These are phyloP conservation scores for Diaporthe ilicicola DNA, from an alignment of 2,329 filamentous ascomycete species.

Conservation along the genomic window DNA sequence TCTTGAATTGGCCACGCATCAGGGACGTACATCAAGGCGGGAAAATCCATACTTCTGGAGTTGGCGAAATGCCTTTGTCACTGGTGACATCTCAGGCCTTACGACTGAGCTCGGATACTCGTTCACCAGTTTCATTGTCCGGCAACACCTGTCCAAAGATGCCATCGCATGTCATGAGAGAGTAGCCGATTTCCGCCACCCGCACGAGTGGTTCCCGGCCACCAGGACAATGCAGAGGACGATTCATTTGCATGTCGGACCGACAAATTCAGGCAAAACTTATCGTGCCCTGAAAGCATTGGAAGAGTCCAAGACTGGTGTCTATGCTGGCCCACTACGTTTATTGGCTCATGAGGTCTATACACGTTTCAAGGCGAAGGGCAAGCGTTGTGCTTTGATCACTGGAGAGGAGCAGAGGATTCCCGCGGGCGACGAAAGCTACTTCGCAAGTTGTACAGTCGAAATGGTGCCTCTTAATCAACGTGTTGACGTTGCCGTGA, in stretches of 20 bases:
- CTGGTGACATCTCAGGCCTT: conserved; percentile 59
- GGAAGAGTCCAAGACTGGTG: conserved; percentile 76
- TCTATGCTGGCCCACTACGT: conserved; percentile 90
- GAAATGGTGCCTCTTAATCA: conserved; percentile 77
- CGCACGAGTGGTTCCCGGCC: conserved; percentile 89
- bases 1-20: conserved; percentile 52
- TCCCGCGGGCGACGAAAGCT: conserved; percentile 64
- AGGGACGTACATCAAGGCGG: conserved; percentile 46
- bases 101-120: conserved; percentile 68
- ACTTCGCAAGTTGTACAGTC: conserved; percentile 87
- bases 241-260: conserved; percentile 92
- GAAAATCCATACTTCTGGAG: conserved; percentile 65
- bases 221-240: conserved; percentile 83
- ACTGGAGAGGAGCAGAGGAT: conserved; percentile 90
- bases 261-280: conserved; percentile 98
- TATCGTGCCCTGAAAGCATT: conserved; percentile 90
- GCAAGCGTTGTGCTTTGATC: conserved; percentile 78
- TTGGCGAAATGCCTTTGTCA: conserved; percentile 68
- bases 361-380: conserved; percentile 81
- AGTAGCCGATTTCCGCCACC: conserved; percentile 85
- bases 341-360: conserved; percentile 96
- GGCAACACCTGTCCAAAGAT: conserved; percentile 62
- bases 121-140: conserved; percentile 73
- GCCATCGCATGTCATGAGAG: conserved; percentile 67
- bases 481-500: conserved; percentile 85